Base-by-base conservation (phyloP, 768 basidiomycete species). In the Mycena galericulata region DNA sequence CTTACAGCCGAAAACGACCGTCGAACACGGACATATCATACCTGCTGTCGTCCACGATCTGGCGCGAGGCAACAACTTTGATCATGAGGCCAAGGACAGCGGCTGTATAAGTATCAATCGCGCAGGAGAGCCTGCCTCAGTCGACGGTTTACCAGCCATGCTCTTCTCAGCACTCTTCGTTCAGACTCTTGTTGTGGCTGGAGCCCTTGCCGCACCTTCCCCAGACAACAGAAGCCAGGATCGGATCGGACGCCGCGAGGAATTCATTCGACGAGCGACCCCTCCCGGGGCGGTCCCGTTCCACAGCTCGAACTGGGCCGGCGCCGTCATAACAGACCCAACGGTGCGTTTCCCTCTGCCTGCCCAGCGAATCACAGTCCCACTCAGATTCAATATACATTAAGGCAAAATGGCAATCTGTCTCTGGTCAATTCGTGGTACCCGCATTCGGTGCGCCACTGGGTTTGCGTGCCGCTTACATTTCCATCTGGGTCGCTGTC, bases 231-330 rank as follows among this genome's bases (percentile, higher is more conserved):
- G 40, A 56, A 56, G 55, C 55, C 40, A 40, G 55, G 41, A 34
- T 11, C 51, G 51, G n/a, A 53, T 53, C 34, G 34, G 30, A 2
- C 55, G 40, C 55, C 55, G 55, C 36, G 55, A 56, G 18, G 38
- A 56, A 38, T 56, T 56, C 55, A 56, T 55, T 47, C 46, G 46
- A 5, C 46, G 17, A 22, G 46, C 26, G 6, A 6, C 46, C 46
- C 22, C 46, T 4, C 46, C 46, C 3, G 17, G 17, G 12, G 46
- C 11, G 18, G 10, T 9, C 6, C 32, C 53, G 53, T 36, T 58
- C 57, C 57, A 30, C 45, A 32, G 20, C 45, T 46, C 58, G 15
- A 59, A 59, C 58, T 59, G 58, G 58, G 58, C 58, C 30, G 45
- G 58, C 43, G 58, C 58, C 11, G 58, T 47, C 29, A 59, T 59